Base-by-base conservation (phyloP, 176 grass and related monocot species). In the Phragmites australis region DNA sequence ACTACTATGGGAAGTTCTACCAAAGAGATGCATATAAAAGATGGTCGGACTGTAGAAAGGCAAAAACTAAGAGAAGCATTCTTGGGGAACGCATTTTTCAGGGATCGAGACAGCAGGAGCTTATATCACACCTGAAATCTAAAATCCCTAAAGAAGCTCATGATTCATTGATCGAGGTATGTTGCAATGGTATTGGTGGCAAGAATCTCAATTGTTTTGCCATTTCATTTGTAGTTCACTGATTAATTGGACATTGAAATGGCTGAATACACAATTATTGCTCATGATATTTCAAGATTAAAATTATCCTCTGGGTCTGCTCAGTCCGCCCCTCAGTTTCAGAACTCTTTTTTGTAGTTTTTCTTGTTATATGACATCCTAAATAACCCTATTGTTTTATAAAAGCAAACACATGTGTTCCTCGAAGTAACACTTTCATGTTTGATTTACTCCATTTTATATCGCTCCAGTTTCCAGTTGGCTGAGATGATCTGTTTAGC, bases 1-100 rank as follows among this genome's bases (percentile, higher is more conserved):
- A 85, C 85, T 97, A 97, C 74, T 97, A 97, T 29, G 94, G 91
- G 50, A 83, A 81, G 25, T 94, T 97, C 83, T 97, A 89, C 54
- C 82, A 69, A 84, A 44, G 51, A 16, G 34, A 68, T 69, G 82
- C 53, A 0, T 89, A 89, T 63, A 84, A 70, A 75, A 89, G 87
- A 85, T 89, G 87, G 87, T 80, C 82, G 0, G 82, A 85, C 76
- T 89, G 82, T 78, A 89, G 82, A 85, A 89, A 89, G 71, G 82
- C 83, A 74, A 87, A 68, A 85, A 87, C 70, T 68, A 87, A 75
- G 57, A 92, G 78, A 72, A 90, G 92, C 87, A 94, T 97, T 88
- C 70, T 92, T 62, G 94, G 94, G n/a, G 29, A 85, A 56, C 89
- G 81, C 41, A 88, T 97, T 83, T 97, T 97, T 87, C 91, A 86